Conservation (phyloP, 257 asterid species). For the Solanum clarkiae region DNA sequence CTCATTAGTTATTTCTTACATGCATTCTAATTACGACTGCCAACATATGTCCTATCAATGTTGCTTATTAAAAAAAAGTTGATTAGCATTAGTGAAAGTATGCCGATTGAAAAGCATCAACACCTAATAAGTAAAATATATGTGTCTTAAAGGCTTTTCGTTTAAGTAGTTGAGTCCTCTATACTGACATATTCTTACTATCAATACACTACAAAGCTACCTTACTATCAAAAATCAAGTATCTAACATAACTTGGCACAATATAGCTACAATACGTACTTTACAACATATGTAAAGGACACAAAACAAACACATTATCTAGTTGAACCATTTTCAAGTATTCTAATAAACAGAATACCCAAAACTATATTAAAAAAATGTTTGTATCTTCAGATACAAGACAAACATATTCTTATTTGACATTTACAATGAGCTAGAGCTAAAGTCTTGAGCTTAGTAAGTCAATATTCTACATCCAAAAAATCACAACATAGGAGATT, state of each 20-base stretch:
- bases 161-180: not conserved
- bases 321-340: not conserved
- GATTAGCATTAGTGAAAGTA: too few relatives aligned
- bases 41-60: too few relatives aligned
- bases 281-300: not conserved
- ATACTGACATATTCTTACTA: not conserved
- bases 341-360: not conserved
- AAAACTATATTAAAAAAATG: not conserved
- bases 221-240: not conserved
- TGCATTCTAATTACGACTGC: too few relatives aligned
- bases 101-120: too few relatives aligned
- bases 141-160: too few relatives aligned
- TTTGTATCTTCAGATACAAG: too few relatives aligned
- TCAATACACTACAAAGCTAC: not conserved
- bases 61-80: too few relatives aligned
- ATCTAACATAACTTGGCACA: too few relatives aligned
- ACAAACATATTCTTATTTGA: not conserved
- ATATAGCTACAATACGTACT: not conserved
- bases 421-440: not conserved
- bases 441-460: not conserved
- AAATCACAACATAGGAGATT: not conserved
- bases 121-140: too few relatives aligned
- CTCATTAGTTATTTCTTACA: too few relatives aligned
- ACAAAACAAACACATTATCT: too few relatives aligned
- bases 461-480: not conserved